These are phyloP conservation scores for Albizia julibrissin DNA, from an alignment of 306 rosid genomes.

Conservation along the genomic window DNA sequence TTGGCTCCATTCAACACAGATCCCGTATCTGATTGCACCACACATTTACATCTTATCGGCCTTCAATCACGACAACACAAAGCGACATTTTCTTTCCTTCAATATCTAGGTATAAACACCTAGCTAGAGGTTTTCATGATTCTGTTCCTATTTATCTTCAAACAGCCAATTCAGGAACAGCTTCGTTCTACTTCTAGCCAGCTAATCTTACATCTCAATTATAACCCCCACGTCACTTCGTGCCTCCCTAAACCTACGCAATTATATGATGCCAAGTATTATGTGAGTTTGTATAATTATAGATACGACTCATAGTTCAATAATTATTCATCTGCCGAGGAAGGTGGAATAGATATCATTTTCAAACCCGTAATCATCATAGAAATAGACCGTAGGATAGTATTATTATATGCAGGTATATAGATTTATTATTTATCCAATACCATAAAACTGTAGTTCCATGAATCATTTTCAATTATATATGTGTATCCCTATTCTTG, in stretches of 20 bases:
- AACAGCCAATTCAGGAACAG: slow-evolving; percentile 18
- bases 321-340: neutral
- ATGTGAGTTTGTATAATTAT: neutral
- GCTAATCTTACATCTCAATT: slow-evolving; percentile 2
- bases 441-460: neutral
- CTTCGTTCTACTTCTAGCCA: slow-evolving; percentile 4
- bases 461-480: neutral
- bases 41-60: slow-evolving; percentile 47
- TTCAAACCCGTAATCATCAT: neutral
- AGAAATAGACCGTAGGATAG: neutral
- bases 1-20: slow-evolving; percentile 37
- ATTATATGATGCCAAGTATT: neutral
- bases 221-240: neutral
- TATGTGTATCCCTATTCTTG: neutral
- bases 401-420: neutral
- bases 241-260: neutral
- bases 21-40: slow-evolving; percentile 49
- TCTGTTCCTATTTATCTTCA: slow-evolving; percentile 34
- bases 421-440: neutral
- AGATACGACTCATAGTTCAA: neutral
- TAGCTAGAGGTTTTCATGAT: slow-evolving; percentile 45
- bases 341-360: neutral
- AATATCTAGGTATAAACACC: slow-evolving; percentile 3
- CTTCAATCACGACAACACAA: slow-evolving; percentile 76
- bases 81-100: slow-evolving; percentile 26